Evolutionary conservation across 169 alveolate species (phyloP), one percentile per base, ranked within the genome.

Genomic region (Plasmodium vivax): DNA sequence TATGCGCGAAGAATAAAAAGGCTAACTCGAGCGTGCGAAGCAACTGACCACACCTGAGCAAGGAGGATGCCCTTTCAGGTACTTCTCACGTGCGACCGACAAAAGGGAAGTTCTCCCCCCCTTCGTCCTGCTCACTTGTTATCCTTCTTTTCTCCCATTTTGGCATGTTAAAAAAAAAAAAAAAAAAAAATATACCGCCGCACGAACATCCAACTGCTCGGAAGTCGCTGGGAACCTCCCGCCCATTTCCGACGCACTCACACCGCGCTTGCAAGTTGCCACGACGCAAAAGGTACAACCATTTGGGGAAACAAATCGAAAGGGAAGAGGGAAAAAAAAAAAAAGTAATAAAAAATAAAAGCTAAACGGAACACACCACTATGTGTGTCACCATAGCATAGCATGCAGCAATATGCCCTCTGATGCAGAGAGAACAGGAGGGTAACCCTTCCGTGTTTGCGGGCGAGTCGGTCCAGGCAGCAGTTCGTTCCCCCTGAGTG

Each of bases 391-490:
- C 16, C 23, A 12, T 51, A 51, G 23, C 2, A 8, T 12, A 51
- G 7, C 23, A 51, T 16, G 23, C 16, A 51, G 62, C 8, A 51
- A 51, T 51, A 51, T 51, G 62, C 62, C 27, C 62, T 51, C 16
- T 16, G 7, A 2, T 14, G 62, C 62, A 51, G 62, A 51, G 4
- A 51, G 62, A 51, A 51, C 62, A 51, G 62, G 16, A 51, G 23
- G 23, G 62, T 12, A 51, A 51, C 62, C 23, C 23, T 51, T 51
- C 16, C 0, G 8, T 51, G 62, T 51, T 51, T 51, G 23, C 27
- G 62, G 62, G 62, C 16, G 62, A 51, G 62, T 51, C 62, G 58
- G 62, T 51, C 77, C 77, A 68, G 38, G 77, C 77, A 68, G 77
- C 36, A 68, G n/a, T 30, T 68, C 38, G n/a, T 68, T 68, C 43